Conservation (phyloP, 768 basidiomycete genomes). For the Lyophyllum decastes region DNA sequence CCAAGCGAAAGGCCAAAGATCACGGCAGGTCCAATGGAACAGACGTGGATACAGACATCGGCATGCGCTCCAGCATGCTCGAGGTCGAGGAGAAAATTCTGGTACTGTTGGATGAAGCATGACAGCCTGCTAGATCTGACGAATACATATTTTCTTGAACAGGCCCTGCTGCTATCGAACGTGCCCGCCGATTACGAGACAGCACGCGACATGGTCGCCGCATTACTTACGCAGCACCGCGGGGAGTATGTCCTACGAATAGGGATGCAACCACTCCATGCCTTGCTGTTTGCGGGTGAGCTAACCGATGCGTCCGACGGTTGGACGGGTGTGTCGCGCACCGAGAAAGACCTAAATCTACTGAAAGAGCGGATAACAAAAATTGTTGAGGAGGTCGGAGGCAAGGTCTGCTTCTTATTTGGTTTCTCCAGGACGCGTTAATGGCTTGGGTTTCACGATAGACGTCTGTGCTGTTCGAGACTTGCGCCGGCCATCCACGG, state of each 20-base stretch:
- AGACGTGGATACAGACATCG: conserved; percentile 4
- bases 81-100: conserved; percentile 59
- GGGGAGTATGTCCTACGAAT: conserved; percentile 80
- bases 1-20: conserved; percentile 46
- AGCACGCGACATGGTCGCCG: conserved; percentile 67
- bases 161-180: conserved; percentile 50
- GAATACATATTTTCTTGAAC: conserved; percentile 12
- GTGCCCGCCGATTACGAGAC: conserved; percentile 43
- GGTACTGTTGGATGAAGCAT: conserved; percentile 29
- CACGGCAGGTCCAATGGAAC: conserved; percentile 21
- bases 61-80: conserved; percentile 27
- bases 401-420: conserved; percentile 51
- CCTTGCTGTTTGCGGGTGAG: conserved; percentile 57
- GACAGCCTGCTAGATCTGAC: neutral
- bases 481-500: conserved; percentile 48
- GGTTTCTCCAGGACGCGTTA: neutral
- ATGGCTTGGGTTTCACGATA: conserved; percentile 21
- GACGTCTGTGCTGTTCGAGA: conserved; percentile 59
- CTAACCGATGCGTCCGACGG: conserved; percentile 44
- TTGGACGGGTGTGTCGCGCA: conserved; percentile 56
- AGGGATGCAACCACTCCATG: conserved; percentile 64
- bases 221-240: conserved; percentile 62
- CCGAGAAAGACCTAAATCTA: conserved; percentile 50
- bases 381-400: conserved; percentile 76
- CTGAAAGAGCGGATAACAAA: conserved; percentile 45